Evolutionary conservation across 441 rosid genomes (phyloP).

Genomic region (Erodium trifolium): DNA sequence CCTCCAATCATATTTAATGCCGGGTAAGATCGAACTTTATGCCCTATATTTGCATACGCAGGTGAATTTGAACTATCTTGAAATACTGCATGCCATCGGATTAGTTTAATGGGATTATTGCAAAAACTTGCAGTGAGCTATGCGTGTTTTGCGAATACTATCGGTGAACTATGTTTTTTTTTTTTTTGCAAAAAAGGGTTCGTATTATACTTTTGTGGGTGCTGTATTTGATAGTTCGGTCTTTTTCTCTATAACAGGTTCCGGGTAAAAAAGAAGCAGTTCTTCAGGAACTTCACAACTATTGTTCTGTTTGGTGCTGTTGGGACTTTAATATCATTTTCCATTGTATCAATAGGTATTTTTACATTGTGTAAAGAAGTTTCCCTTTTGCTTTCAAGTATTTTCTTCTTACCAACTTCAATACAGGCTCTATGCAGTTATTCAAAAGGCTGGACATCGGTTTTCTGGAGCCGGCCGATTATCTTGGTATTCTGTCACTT

Average conservation of each 20-base stretch:
- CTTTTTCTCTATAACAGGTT: slow-evolving; percentile 31
- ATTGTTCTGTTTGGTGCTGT: slow-evolving; percentile 47
- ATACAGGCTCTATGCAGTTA: slow-evolving; percentile 44
- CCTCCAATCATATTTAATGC: slow-evolving; percentile 34
- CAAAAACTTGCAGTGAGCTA: no score
- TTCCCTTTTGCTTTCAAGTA: neutral
- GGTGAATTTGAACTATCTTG: neutral
- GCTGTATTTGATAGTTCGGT: slow-evolving; percentile 1
- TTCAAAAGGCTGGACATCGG: slow-evolving; percentile 42
- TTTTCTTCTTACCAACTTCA: neutral
- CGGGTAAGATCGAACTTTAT: slow-evolving; percentile 18
- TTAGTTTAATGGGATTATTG: no score
- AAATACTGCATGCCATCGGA: no score
- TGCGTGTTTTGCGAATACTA: no score
- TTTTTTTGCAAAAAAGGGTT: neutral
- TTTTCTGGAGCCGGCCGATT: slow-evolving; percentile 50
- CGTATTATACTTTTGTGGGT: neutral
- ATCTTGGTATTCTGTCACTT: slow-evolving; percentile 37
- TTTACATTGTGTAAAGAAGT: neutral
- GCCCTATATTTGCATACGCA: neutral
- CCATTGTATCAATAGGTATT: slow-evolving; percentile 41
- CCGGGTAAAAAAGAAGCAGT: slow-evolving; percentile 57
- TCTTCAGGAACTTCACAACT: slow-evolving; percentile 41
- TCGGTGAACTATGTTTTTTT: no score
- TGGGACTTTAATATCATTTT: slow-evolving; percentile 50